Percentiles rank a stretch among this genome's conserved stretches.
These are phyloP conservation scores for Erodium maritimum DNA, from an alignment of 345 rosid species.

Conservation along the genomic window DNA sequence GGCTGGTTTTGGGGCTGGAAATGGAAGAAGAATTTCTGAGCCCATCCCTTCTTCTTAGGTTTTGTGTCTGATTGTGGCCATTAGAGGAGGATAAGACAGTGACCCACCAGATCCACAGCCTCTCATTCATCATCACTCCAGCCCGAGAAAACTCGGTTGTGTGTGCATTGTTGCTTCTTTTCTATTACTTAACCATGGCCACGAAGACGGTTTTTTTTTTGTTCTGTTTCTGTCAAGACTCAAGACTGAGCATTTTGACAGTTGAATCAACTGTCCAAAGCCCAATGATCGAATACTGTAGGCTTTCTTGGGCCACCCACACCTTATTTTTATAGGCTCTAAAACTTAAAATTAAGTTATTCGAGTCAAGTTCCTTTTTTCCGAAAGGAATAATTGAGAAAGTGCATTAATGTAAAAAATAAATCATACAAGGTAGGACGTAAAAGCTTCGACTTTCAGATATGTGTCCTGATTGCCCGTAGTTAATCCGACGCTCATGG, in stretches of 20 bases:
- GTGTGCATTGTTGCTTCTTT: too few species aligned
- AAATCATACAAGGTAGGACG: too few species aligned
- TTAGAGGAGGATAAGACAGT: constrained; percentile 26
- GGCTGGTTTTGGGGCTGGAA: constrained; percentile 8
- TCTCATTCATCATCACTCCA: constrained; percentile 3
- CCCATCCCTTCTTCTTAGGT: constrained; percentile 5
- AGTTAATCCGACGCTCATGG: too few species aligned
- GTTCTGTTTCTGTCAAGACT: not conserved
- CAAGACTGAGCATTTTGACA: not conserved
- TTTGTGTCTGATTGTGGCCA: not conserved
- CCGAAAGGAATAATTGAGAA: too few species aligned
- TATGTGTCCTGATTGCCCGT: too few species aligned
- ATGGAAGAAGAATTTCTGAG: constrained; percentile 5
- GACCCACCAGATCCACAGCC: constrained; percentile 20
- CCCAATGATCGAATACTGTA: not conserved
- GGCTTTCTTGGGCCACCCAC: not conserved
- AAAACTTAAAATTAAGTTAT: too few species aligned
- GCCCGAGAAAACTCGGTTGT: too few species aligned
- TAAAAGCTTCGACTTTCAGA: too few species aligned
- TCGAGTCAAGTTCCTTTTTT: too few species aligned
- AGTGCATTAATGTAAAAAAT: too few species aligned
- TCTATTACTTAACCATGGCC: not conserved
- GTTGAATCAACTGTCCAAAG: not conserved
- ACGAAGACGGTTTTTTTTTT: not conserved
- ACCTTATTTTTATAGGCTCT: too few species aligned